Percentiles rank a stretch among this genome's conserved stretches.
These are phyloP conservation scores for Prosopis cineraria DNA, from an alignment of 306 rosid species.

Conservation along the genomic window DNA sequence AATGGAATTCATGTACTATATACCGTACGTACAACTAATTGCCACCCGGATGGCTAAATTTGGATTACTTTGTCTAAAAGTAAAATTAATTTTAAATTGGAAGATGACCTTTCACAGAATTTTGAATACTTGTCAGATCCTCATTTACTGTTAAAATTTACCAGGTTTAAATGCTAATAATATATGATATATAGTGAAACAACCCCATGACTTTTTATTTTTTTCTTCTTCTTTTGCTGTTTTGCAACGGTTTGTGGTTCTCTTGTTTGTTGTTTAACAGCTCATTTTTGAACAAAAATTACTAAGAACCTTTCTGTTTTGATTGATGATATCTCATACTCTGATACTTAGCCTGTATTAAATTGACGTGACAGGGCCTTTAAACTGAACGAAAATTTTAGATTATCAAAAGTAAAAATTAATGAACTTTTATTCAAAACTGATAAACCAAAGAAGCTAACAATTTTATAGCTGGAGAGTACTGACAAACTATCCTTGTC, in stretches of 20 bases:
- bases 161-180: background rate
- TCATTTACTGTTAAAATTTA: background rate
- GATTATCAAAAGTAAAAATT: constrained; percentile 16
- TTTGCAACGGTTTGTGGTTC: background rate
- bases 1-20: background rate
- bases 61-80: background rate
- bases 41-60: background rate
- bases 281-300: background rate
- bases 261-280: background rate
- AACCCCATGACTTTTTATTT: background rate
- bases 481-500: constrained; percentile 31
- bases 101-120: background rate
- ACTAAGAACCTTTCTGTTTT: background rate
- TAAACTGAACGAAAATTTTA: background rate
- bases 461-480: constrained; percentile 21
- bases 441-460: constrained; percentile 28
- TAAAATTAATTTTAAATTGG: background rate
- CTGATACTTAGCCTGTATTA: background rate
- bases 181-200: background rate
- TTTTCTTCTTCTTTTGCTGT: background rate
- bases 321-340: background rate
- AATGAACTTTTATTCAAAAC: constrained; percentile 34
- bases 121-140: background rate
- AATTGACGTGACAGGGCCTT: background rate
- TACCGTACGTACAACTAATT: background rate